Conservation (phyloP, 441 rosid species). For the Mallotus repandus region DNA sequence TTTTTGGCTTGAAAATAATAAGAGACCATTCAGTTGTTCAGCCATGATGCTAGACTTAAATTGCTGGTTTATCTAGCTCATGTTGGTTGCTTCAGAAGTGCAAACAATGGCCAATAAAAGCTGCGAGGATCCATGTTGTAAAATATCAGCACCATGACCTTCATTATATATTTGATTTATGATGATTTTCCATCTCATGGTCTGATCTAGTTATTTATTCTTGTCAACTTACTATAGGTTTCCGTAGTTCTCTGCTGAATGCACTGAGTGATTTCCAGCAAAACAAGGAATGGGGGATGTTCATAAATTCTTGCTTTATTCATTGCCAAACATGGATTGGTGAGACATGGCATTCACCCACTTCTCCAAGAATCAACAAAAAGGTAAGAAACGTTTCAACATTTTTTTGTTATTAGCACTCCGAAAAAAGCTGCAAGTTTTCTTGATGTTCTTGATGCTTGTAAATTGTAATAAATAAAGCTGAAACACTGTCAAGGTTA, state of each 20-base stretch:
- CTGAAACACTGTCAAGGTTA: neutral
- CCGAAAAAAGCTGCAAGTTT: no score
- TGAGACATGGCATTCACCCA: conserved; percentile 73
- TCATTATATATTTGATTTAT: neutral
- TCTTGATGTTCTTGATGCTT: neutral
- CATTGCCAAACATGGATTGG: conserved; percentile 71
- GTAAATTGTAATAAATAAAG: neutral
- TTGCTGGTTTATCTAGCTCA: neutral
- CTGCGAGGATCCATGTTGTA: neutral
- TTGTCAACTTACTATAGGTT: conserved; percentile 42
- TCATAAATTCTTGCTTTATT: conserved; percentile 78
- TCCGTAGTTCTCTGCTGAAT: conserved; percentile 62
- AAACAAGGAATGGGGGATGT: conserved; percentile 53
- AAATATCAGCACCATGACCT: neutral
- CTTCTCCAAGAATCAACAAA: conserved; percentile 61
- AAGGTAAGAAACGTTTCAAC: conserved; percentile 41
- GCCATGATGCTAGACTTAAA: neutral
- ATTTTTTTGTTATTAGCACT: neutral
- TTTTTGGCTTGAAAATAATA: neutral
- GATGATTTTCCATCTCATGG: neutral
- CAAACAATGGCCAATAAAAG: neutral
- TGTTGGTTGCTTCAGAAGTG: neutral
- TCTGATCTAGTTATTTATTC: conserved; percentile 6
- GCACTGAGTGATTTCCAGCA: conserved; percentile 49
- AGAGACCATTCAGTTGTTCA: neutral